phyloP scores from a whole-genome alignment of 495 filamentous ascomycete species.

The Neurospora sp. region DNA sequence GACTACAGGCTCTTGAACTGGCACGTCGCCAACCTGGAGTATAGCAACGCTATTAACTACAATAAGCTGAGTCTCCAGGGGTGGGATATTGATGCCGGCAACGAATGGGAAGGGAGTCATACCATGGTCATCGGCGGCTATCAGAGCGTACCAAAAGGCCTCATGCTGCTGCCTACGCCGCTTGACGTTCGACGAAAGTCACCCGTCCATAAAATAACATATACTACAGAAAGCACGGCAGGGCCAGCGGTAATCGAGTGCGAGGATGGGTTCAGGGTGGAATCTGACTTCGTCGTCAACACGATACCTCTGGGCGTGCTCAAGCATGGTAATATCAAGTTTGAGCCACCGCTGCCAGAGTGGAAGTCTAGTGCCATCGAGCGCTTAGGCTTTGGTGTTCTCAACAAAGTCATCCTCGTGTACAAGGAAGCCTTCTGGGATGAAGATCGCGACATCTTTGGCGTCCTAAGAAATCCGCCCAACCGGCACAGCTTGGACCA shows the following conservation, averaged over 20 bases:
- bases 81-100: constrained; percentile 95
- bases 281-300: constrained; percentile 78
- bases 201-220: constrained; percentile 58
- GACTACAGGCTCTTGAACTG: constrained; percentile 91
- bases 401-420: constrained; percentile 93
- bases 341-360: constrained; percentile 72
- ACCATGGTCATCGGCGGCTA: constrained; percentile 89
- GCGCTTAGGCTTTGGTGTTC: constrained; percentile 83
- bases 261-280: constrained; percentile 64
- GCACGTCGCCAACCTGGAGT: constrained; percentile 97
- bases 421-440: constrained; percentile 93
- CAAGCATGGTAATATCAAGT: constrained; percentile 64
- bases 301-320: constrained; percentile 85
- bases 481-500: constrained; percentile 44
- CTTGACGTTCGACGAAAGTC: constrained; percentile 71
- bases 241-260: constrained; percentile 54
- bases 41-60: constrained; percentile 86
- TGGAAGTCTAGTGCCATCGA: constrained; percentile 77
- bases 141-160: constrained; percentile 74
- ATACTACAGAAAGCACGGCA: constrained; percentile 36
- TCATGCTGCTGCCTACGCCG: constrained; percentile 63
- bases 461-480: constrained; percentile 62
- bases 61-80: constrained; percentile 77
- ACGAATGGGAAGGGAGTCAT: constrained; percentile 93
- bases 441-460: constrained; percentile 84